These are phyloP conservation scores for Lithocarpus polystachyus DNA, from an alignment of 306 rosid species.

Conservation along the genomic window DNA sequence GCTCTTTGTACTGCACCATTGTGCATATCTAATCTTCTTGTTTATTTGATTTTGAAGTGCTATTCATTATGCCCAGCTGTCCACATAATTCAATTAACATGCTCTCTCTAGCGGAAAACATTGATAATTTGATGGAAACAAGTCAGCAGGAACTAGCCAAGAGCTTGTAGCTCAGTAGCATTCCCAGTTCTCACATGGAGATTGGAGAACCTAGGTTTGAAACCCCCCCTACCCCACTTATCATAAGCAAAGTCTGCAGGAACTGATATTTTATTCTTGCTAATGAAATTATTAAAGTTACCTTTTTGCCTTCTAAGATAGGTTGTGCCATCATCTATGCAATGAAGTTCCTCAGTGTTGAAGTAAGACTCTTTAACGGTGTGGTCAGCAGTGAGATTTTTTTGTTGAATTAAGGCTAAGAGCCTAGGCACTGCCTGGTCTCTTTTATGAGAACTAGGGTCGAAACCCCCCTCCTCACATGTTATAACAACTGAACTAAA, in stretches of 20 bases:
- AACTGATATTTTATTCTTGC: background rate
- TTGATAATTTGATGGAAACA: background rate
- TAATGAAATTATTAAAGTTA: background rate
- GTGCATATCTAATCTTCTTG: background rate
- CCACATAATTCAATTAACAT: background rate
- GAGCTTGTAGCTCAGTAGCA: too few species aligned
- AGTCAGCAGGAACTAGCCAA: background rate
- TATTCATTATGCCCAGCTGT: background rate
- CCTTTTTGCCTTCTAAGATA: background rate
- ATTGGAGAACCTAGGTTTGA: too few species aligned
- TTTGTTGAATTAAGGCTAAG: background rate
- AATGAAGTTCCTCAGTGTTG: background rate
- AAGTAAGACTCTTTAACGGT: background rate
- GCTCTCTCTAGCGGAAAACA: background rate
- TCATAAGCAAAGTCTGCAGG: too few species aligned
- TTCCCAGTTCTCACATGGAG: too few species aligned
- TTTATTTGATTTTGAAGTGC: background rate
- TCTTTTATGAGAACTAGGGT: too few species aligned
- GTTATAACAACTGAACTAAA: too few species aligned
- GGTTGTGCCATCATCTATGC: background rate
- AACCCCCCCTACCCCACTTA: too few species aligned
- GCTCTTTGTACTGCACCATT: background rate
- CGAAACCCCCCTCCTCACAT: too few species aligned
- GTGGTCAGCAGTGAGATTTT: background rate
- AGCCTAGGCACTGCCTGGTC: too few species aligned